Base-by-base conservation (phyloP, 257 asterid genomes). In the Solanum pimpinellifolium region DNA sequence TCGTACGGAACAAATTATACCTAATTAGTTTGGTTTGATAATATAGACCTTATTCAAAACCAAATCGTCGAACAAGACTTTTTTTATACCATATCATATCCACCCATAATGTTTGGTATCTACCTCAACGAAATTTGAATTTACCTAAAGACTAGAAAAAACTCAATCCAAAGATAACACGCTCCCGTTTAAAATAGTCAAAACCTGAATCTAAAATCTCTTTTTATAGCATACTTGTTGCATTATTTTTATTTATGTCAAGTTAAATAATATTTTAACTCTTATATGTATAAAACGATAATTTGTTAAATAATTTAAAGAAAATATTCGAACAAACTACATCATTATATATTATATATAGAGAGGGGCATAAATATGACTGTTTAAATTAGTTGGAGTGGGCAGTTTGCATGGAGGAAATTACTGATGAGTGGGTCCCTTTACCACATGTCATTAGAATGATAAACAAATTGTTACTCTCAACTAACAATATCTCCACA, bases 401-500 rank as follows among this genome's bases (percentile, higher is more conserved):
- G 88, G 90, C 93, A 68, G 87, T 91, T 92, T 89, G 98, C 94
- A 88, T 94, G 98, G 94, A 90, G 90, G 56, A 66, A 91, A 84
- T 90, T 88, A 89, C 91, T 78, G 81, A 68, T 60, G 31, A 74
- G 81, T 86, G 94, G 92, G 93, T 69, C 92, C 95, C 95, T 60
- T 89, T 29, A 4, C 65, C 85, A 86, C 42, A 81, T 89, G 59
- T 83, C 86, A 77, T 83, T 89, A 27, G 16, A 47, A 49, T 39
- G 62, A 70, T 35, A 68, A 81, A 31, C 68, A 35, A 49, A 15
- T 60, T 41, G 77, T 56, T n/a, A 29, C 70, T 39, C 85, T 66
- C 35, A 70, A 27, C 83, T 83, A 83, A 72, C 81, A 56, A 49
- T 80, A 20, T 49, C 44, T 80, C 25, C 66, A 46, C 9, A 29